These are phyloP conservation scores for Phaeosphaeria sp. DNA, from an alignment of 2,329 filamentous ascomycete genomes.

Conservation along the genomic window DNA sequence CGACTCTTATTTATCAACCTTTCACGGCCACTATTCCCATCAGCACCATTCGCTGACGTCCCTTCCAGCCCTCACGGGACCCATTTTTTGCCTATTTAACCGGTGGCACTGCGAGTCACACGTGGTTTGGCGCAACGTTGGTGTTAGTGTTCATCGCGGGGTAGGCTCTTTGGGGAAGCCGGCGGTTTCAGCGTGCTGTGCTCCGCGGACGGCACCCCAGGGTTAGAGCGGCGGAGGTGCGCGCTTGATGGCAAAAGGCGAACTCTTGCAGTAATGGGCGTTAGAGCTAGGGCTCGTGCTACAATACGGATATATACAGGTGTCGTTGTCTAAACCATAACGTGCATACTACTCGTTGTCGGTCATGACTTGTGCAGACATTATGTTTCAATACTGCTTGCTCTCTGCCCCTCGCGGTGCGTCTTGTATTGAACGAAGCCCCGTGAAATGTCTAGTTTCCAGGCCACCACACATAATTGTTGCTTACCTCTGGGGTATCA, in stretches of 20 bases:
- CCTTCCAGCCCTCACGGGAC: no score
- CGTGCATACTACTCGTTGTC: background rate
- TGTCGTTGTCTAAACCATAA: background rate
- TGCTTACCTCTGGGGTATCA: constrained; percentile 52
- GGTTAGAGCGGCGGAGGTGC: background rate
- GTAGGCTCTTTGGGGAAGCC: constrained; percentile 27
- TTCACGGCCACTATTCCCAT: background rate
- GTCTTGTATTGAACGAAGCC: background rate
- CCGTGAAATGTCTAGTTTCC: constrained; percentile 41
- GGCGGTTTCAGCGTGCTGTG: constrained; percentile 9
- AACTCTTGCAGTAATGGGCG: background rate
- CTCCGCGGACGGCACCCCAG: background rate
- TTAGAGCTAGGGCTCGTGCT: background rate
- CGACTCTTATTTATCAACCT: background rate
- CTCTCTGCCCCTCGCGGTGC: background rate
- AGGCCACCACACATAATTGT: constrained; percentile 56
- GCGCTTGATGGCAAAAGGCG: background rate
- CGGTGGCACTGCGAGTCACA: constrained; percentile 19
- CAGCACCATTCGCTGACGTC: background rate
- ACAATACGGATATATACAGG: background rate
- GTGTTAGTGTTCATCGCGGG: constrained; percentile 13
- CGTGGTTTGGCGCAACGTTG: constrained; percentile 7
- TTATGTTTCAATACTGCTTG: background rate
- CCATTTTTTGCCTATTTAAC: constrained; percentile 25
- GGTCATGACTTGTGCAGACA: background rate